Evolutionary conservation across 2,329 filamentous ascomycete genomes (phyloP), one percentile per base, ranked within the genome.

Genomic region (Geoglossum cookeanum): DNA sequence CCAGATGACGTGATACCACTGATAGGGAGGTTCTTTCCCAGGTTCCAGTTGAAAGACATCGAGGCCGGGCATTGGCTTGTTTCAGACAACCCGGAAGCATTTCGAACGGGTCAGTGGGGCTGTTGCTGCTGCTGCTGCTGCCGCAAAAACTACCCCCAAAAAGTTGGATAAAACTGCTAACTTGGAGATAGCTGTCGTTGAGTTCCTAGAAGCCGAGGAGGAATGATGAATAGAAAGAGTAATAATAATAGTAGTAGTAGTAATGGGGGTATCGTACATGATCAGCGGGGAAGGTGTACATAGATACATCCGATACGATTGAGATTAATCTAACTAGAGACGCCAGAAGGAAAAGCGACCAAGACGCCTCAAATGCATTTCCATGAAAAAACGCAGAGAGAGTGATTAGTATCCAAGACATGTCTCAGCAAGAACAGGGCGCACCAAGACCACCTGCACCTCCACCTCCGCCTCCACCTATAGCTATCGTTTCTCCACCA

Each of bases 11-110:
- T 81, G 56, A 70, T 94, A 53, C 86, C 87, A n/a, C 71, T 84
- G 17, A 83, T 92, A 63, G 86, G 87, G 2, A 76, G 80, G 61
- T 92, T 94, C 70, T 94, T 94, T 65, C 88, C 88, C 9, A 74
- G 75, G 29, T 94, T 92, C 65, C 72, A 79, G 66, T 65, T 92
- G 33, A 79, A 75, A 54, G 84, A 91, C 69, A 72, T 94, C 35
- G 83, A 92, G 42, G 78, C 83, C 7, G 88, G 88, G 0, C 88
- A 94, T 68, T 94, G 88, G 88, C 73, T 94, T 4, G 89, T 91
- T 60, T 87, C 85, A n/a, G 88, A 94, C 73, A 83, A 88, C 63
- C 87, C 88, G 0, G 81, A 88, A 65, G 81, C 75, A 8, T 94
- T 94, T 62, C 79, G 83, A 65, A 72, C 78, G 75, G 83, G 86